phyloP scores from a whole-genome alignment of 352 stramenopile genomes.

The Globisporangium sylvaticum region DNA sequence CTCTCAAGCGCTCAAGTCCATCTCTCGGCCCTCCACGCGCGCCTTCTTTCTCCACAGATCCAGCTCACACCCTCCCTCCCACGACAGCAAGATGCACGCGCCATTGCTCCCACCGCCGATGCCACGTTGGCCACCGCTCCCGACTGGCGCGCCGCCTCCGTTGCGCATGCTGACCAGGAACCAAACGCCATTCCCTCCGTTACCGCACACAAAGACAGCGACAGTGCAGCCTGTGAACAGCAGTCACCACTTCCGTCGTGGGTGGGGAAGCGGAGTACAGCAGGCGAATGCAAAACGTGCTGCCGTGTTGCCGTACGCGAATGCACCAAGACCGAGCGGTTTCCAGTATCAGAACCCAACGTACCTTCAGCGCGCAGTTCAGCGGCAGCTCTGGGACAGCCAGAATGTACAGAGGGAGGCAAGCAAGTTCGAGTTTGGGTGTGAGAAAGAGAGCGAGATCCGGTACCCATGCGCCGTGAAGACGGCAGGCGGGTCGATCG shows the following conservation, averaged over 20 bases:
- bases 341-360: background rate
- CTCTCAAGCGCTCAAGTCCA: background rate
- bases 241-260: background rate
- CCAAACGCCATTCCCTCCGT: background rate
- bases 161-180: background rate
- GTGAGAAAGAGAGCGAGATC: background rate
- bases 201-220: background rate
- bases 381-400: background rate
- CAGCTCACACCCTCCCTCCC: background rate
- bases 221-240: background rate
- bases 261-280: background rate
- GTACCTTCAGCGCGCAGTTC: slow-evolving; percentile 1
- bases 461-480: background rate
- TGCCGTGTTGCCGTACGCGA: background rate
- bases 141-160: slow-evolving; percentile 1
- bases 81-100: background rate
- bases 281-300: background rate
- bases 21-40: too few relatives aligned
- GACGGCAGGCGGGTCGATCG: too few relatives aligned
- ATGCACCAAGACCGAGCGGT: background rate
- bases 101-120: slow-evolving; percentile 1
- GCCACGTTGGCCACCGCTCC: slow-evolving; percentile 13
- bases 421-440: background rate
- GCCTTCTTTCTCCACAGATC: background rate
- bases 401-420: background rate